Base-by-base conservation (phyloP, 352 stramenopile genomes). In the Heterotrichella gracilis region DNA sequence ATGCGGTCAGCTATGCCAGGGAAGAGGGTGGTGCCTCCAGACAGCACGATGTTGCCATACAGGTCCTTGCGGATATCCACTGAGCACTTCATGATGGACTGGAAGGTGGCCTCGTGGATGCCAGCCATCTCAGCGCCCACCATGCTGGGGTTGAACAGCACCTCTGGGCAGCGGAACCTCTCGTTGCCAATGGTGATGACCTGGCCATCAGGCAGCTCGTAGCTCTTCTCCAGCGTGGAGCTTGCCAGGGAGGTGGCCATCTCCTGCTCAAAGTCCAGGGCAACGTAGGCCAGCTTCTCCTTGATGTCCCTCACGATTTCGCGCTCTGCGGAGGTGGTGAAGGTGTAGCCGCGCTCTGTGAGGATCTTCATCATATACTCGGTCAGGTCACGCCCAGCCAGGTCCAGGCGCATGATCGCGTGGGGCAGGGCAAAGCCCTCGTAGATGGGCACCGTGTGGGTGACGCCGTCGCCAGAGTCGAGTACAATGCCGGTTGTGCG, bases 51-150 rank as follows among this genome's bases (percentile, higher is more conserved):
- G 74, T 92, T 88, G 64, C 77, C 84, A 73, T 88, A 92, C 24
- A 94, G 79, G 72, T 86, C 88, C 73, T 86, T 88, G 9, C 90
- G 84, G 72, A 95, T 84, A 73, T 97, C 90, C 74, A 95, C 83
- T 76, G 95, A 88, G 76, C 85, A 94, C 79, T 92, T 93, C 83
- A 94, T 93, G 74, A 96, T 94, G 25, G 85, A 84, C 71, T 92
- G 81, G 69, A 87, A 82, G 25, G 87, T 76, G 73, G 82, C 86
- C 71, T 87, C 82, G 73, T 87, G 84, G 25, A 91, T 79, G 42
- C 84, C 84, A 24, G 72, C 74, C 39, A 76, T 74, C 76, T 88
- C 84, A 23, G 81, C 84, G 69, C 84, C 82, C 68, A 90, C 82
- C 70, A 86, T 76, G 4, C 81, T 79, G 0, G 84, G 82, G 21